Percentiles rank a stretch among this genome's conserved stretches.
Evolutionary conservation across 768 basidiomycete species (phyloP).

Genomic region (Coprinopsis marcescibilis): DNA sequence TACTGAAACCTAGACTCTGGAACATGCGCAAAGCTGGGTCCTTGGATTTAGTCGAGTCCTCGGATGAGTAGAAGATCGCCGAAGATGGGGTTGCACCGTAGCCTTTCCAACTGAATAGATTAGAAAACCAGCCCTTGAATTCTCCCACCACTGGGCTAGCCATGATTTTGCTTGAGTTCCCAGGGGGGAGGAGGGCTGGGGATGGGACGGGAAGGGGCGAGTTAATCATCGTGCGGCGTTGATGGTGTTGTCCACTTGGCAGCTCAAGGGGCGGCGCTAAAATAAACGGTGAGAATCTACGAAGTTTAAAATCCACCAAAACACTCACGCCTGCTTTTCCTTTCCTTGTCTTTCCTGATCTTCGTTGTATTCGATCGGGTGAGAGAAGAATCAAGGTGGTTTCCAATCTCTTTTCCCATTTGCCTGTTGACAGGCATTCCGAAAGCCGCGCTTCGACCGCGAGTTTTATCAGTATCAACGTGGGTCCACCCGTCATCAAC

Average conservation of each 20-base stretch:
- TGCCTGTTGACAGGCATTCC: not conserved
- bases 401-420: not conserved
- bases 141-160: slow-evolving; percentile 75
- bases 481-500: slow-evolving; percentile 4
- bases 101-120: slow-evolving; percentile 88
- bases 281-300: slow-evolving; percentile 7
- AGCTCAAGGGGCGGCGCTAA: slow-evolving; percentile 56
- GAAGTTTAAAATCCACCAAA: not conserved
- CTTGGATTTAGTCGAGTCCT: slow-evolving; percentile 56
- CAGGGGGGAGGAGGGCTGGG: slow-evolving; percentile 16
- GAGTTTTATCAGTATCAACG: not conserved
- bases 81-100: slow-evolving; percentile 36
- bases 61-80: slow-evolving; percentile 48
- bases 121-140: slow-evolving; percentile 92
- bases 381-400: not conserved
- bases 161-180: slow-evolving; percentile 27
- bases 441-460: not conserved
- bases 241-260: slow-evolving; percentile 34
- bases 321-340: slow-evolving; percentile 53
- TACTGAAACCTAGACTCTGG: slow-evolving; percentile 54
- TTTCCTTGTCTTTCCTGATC: slow-evolving; percentile 28
- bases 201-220: slow-evolving; percentile 30
- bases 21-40: slow-evolving; percentile 59
- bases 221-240: slow-evolving; percentile 44
- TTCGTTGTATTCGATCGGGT: not conserved